These are phyloP conservation scores for Ambrosiella xylebori DNA, from an alignment of 2,329 filamentous ascomycete genomes.

Conservation along the genomic window DNA sequence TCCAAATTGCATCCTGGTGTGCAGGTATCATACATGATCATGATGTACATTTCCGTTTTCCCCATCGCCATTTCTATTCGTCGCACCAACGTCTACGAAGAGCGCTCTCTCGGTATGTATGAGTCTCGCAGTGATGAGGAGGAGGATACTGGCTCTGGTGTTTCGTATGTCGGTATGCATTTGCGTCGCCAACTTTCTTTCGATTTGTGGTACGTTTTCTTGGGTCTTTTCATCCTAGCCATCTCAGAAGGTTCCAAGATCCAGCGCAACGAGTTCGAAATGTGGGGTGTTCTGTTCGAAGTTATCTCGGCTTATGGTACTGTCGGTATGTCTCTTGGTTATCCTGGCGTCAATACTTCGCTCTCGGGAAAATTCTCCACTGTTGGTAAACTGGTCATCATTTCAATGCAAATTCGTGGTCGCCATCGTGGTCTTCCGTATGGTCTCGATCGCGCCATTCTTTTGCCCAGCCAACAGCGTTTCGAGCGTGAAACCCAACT, in stretches of 20 bases:
- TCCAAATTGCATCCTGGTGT: conserved; percentile 70
- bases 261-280: conserved; percentile 42
- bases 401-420: conserved; percentile 53
- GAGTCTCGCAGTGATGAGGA: conserved; percentile 29
- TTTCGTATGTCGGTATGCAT: conserved; percentile 81
- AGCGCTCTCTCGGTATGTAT: conserved; percentile 67
- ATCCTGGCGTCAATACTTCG: conserved; percentile 55
- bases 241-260: conserved; percentile 70
- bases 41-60: conserved; percentile 99
- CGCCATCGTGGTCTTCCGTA: conserved; percentile 53
- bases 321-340: conserved; percentile 79
- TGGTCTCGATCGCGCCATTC: conserved; percentile 43
- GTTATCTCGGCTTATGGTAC: conserved; percentile 86
- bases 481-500: conserved; percentile 36
- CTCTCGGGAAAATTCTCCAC: conserved; percentile 69
- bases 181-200: conserved; percentile 87
- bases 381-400: conserved; percentile 51
- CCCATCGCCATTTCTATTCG: conserved; percentile 92
- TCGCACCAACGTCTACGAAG: conserved; percentile 90
- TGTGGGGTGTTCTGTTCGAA: conserved; percentile 64
- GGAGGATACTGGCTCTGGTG: conserved; percentile 36
- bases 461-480: conserved; percentile 39
- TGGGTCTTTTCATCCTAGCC: conserved; percentile 81
- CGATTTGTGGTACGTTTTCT: conserved; percentile 91
- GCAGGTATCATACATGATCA: conserved; percentile 85